Evolutionary conservation across 2,329 filamentous ascomycete species (phyloP).

Genomic region (Trichoderma sp.): DNA sequence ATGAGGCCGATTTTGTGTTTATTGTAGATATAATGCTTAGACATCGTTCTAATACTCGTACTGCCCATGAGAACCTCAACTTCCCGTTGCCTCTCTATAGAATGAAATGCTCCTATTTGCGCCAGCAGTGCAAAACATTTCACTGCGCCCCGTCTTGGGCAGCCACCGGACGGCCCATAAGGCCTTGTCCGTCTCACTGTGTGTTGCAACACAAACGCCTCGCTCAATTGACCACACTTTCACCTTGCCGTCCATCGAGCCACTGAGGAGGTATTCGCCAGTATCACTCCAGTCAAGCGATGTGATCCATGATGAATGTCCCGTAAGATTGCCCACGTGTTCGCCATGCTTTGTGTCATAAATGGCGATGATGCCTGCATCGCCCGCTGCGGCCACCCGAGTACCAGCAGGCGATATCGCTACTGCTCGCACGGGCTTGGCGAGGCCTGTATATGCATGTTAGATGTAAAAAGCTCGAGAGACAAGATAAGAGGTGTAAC

Average conservation of each 20-base stretch:
- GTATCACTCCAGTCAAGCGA: conserved; percentile 91
- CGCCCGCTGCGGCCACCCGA: conserved; percentile 85
- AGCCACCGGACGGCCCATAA: conserved; percentile 87
- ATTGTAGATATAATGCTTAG: conserved; percentile 27
- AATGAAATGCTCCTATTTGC: conserved; percentile 77
- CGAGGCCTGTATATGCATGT: conserved; percentile 63
- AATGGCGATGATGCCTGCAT: conserved; percentile 83
- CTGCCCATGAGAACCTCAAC: conserved; percentile 42
- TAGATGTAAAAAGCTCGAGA: conserved; percentile 6
- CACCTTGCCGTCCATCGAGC: conserved; percentile 88
- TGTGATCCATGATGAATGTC: conserved; percentile 85
- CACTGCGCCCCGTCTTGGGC: conserved; percentile 69
- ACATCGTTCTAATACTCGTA: not conserved
- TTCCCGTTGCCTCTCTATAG: conserved; percentile 81
- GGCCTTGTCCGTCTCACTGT: conserved; percentile 84
- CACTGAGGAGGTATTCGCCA: conserved; percentile 87
- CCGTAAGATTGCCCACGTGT: conserved; percentile 81
- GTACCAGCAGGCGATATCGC: conserved; percentile 86
- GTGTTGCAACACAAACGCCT: conserved; percentile 84
- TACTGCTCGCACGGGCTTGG: conserved; percentile 83
- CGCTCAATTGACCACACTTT: conserved; percentile 95
- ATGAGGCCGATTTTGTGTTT: not conserved
- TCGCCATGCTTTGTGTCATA: conserved; percentile 94
- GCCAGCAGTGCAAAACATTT: conserved; percentile 78
- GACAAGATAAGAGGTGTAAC: conserved; percentile 32